A percentile compares a stretch with the other conserved stretches of the same genome.
phyloP scores from a whole-genome alignment of 176 grass and related monocot genomes.

The Juncus effusus region DNA sequence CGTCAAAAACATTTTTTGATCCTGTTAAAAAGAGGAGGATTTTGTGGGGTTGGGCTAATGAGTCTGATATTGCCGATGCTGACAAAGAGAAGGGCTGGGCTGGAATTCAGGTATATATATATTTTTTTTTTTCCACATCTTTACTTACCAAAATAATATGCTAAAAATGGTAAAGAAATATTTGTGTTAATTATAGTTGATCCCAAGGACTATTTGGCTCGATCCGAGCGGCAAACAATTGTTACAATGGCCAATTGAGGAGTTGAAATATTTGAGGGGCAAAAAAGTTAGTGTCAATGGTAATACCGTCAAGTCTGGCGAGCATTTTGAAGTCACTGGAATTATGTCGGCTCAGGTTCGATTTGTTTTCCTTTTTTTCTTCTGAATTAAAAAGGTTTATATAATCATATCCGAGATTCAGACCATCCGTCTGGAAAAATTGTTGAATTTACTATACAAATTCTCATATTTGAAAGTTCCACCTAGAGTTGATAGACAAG shows the following conservation, averaged over 20 bases:
- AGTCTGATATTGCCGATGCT: conserved; percentile 42
- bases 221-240: conserved; percentile 50
- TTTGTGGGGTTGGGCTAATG: conserved; percentile 68
- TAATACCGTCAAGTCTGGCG: conserved; percentile 18
- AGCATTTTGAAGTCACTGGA: conserved; percentile 37
- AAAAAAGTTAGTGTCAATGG: conserved; percentile 23
- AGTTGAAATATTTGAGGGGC: conserved; percentile 50
- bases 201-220: conserved; percentile 61
- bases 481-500: too few relatives aligned
- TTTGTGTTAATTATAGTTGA: conserved; percentile 14
- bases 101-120: conserved; percentile 48
- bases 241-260: conserved; percentile 61
- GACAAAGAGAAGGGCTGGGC: conserved; percentile 56
- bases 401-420: too few relatives aligned
- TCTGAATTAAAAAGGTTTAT: too few relatives aligned
- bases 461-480: too few relatives aligned
- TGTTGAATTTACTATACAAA: too few relatives aligned
- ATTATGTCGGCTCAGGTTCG: conserved; percentile 37
- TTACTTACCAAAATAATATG: neutral
- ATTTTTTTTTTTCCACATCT: neutral
- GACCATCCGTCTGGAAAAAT: too few relatives aligned
- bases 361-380: too few relatives aligned
- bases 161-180: too few relatives aligned
- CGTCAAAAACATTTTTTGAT: conserved; percentile 56
- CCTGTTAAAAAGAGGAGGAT: conserved; percentile 48